Percentiles rank a stretch among this genome's conserved stretches.
Conservation (phyloP, 257 asterid species). For the Solanum pennellii region DNA sequence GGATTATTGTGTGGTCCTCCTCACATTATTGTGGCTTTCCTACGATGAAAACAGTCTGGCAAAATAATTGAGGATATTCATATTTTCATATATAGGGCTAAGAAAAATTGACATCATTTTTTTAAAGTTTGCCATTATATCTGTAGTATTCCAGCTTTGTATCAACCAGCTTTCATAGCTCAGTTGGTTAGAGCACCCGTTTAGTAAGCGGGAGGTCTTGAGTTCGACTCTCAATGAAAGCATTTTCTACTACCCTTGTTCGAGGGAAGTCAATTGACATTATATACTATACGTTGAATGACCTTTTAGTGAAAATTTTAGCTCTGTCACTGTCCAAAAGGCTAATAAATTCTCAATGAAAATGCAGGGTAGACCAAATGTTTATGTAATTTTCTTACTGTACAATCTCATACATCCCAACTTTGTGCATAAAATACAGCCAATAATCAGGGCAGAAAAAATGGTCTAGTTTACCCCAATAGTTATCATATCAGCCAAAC, state of each 20-base stretch:
- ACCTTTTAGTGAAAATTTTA: not conserved
- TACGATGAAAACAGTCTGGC: not conserved
- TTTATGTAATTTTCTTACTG: not conserved
- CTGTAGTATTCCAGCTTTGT: no score
- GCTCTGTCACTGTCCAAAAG: not conserved
- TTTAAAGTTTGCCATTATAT: no score
- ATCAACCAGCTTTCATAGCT: not conserved
- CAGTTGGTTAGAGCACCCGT: slow-evolving; percentile 39
- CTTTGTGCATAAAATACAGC: not conserved
- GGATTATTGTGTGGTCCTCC: not conserved
- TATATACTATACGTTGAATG: no score
- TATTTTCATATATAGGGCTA: not conserved
- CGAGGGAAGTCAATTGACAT: not conserved
- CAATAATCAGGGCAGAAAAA: not conserved
- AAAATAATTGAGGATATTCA: not conserved
- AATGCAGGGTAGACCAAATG: not conserved
- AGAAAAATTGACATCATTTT: no score
- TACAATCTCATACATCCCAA: not conserved
- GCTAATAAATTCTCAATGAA: not conserved
- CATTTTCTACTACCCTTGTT: not conserved
- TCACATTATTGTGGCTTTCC: not conserved
- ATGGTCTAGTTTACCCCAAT: not conserved
- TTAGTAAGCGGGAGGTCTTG: slow-evolving; percentile 40
- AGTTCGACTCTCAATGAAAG: slow-evolving; percentile 38
- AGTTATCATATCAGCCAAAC: not conserved